Conservation (phyloP, 257 asterid species). For the Solanum ossicruentum region DNA sequence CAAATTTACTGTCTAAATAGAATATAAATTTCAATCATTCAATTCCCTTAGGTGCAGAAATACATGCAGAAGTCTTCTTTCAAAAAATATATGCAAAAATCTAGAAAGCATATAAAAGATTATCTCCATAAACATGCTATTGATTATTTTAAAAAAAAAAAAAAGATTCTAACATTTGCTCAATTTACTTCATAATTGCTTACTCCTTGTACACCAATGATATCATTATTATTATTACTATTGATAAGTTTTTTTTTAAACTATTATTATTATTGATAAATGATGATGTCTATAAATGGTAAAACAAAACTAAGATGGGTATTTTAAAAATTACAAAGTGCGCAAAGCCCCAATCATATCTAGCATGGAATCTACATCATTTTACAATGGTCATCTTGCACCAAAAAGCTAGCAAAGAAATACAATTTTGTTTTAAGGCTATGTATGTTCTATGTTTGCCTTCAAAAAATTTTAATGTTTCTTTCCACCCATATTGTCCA, state of each 20-base stretch:
- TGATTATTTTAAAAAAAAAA: background rate
- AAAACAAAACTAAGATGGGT: background rate
- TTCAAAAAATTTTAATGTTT: background rate
- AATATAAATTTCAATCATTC: background rate
- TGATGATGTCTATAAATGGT: background rate
- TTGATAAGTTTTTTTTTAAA: too few relatives aligned
- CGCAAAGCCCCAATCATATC: background rate
- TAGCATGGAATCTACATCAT: background rate
- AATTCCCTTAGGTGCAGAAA: background rate
- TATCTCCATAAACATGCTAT: background rate
- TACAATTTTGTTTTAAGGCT: background rate
- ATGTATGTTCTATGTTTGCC: background rate
- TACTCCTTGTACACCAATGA: background rate
- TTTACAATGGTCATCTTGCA: background rate
- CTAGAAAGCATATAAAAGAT: background rate
- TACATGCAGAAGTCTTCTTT: background rate
- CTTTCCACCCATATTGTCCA: background rate
- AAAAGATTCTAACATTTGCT: background rate
- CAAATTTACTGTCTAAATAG: background rate
- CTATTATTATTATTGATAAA: background rate
- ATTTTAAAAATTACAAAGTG: background rate
- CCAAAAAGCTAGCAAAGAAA: background rate
- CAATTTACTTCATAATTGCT: background rate
- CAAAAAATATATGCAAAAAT: background rate
- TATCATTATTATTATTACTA: background rate